phyloP scores from a whole-genome alignment of 768 basidiomycete genomes.

The Mycena venus region DNA sequence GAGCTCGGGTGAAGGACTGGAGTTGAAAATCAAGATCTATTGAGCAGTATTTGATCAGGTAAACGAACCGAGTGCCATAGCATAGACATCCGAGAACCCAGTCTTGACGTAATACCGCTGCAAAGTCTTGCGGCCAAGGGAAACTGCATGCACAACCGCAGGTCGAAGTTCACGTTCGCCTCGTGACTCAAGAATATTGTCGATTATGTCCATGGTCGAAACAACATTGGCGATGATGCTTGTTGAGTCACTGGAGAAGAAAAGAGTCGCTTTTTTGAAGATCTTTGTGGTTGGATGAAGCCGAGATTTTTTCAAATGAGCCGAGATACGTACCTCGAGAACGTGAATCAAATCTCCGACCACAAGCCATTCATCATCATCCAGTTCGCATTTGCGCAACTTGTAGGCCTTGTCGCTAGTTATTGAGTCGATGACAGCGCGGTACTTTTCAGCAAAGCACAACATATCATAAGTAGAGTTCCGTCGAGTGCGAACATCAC shows the following conservation, averaged over 20 bases:
- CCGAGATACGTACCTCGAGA: too few relatives aligned
- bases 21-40: neutral
- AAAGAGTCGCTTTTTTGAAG: neutral
- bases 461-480: slow-evolving; percentile 38
- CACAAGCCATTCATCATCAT: too few relatives aligned
- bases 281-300: neutral
- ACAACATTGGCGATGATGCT: slow-evolving; percentile 36
- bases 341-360: too few relatives aligned
- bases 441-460: slow-evolving; percentile 37
- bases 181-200: neutral
- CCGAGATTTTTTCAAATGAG: neutral
- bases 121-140: too few relatives aligned
- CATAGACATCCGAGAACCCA: too few relatives aligned
- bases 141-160: too few relatives aligned
- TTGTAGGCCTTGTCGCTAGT: neutral
- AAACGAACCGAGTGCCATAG: too few relatives aligned
- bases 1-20: slow-evolving; percentile 33
- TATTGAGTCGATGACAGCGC: slow-evolving; percentile 33
- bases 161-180: too few relatives aligned
- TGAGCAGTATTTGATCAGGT: too few relatives aligned
- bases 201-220: slow-evolving; percentile 35
- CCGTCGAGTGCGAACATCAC: slow-evolving; percentile 30
- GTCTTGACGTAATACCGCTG: too few relatives aligned
- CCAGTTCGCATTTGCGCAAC: neutral
- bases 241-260: neutral